phyloP scores from a whole-genome alignment of 2,329 filamentous ascomycete genomes.

The Fusarium succisae region DNA sequence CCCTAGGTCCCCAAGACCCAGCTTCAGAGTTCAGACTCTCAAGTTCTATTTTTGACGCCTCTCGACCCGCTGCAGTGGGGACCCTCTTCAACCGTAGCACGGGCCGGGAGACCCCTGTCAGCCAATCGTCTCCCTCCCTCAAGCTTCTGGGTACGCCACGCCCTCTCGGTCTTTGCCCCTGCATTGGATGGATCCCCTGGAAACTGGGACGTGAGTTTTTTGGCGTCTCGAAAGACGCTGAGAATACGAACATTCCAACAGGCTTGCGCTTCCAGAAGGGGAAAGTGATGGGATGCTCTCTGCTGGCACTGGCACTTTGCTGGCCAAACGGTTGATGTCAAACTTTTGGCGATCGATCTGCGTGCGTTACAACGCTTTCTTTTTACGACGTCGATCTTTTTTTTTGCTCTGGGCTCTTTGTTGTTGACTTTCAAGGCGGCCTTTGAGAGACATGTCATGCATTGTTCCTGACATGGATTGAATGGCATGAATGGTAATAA shows the following conservation, averaged over 20 bases:
- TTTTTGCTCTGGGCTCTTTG: background rate
- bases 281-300: constrained; percentile 27
- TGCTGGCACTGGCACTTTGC: background rate
- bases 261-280: constrained; percentile 16
- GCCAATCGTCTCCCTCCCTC: constrained; percentile 20
- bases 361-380: background rate
- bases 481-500: background rate
- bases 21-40: constrained; percentile 6
- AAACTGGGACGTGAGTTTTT: background rate
- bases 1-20: constrained; percentile 1
- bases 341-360: constrained; percentile 24
- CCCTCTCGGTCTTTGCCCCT: constrained; percentile 21
- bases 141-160: constrained; percentile 19
- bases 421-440: background rate
- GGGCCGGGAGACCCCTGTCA: constrained; percentile 9
- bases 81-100: constrained; percentile 12
- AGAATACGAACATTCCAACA: constrained; percentile 29
- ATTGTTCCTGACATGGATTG: constrained; percentile 16
- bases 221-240: constrained; percentile 2
- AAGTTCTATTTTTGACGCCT: constrained; percentile 40
- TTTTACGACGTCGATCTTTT: background rate
- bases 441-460: background rate
- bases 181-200: constrained; percentile 19
- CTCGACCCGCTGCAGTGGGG: constrained; percentile 28
- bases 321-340: background rate